Percentiles rank a stretch among this genome's conserved stretches.
phyloP scores from a whole-genome alignment of 2,329 filamentous ascomycete species.

The Emergomyces pasteurianus region DNA sequence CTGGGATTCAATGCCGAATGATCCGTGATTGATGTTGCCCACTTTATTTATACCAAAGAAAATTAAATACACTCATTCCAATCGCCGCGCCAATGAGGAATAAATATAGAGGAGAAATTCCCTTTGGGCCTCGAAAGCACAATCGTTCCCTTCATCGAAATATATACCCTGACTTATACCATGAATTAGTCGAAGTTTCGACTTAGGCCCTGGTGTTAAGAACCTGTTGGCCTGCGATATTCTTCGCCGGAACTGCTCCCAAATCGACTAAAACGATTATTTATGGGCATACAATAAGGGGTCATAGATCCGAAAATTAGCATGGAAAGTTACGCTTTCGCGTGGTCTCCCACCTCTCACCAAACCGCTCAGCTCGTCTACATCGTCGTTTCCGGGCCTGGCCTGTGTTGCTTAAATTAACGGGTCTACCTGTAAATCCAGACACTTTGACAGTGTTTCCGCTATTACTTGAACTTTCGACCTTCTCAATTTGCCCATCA shows the following conservation, averaged over 20 bases:
- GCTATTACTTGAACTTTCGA: background rate
- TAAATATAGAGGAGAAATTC: background rate
- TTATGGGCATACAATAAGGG: no score
- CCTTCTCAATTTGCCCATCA: background rate
- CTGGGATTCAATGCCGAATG: constrained; percentile 1
- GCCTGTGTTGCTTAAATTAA: background rate
- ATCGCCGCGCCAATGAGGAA: background rate
- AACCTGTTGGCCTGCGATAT: background rate
- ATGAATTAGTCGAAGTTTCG: background rate
- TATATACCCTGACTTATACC: background rate
- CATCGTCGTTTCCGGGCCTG: background rate
- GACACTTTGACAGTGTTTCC: background rate
- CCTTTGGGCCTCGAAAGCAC: background rate
- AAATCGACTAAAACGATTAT: background rate
- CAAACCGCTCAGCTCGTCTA: background rate
- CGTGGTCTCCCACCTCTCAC: background rate
- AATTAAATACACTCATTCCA: background rate
- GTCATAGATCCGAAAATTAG: background rate
- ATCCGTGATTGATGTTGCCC: background rate
- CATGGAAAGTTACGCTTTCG: background rate
- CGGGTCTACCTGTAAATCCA: background rate
- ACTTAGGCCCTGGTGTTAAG: background rate
- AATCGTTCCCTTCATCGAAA: background rate
- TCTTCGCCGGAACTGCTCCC: background rate
- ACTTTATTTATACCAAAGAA: background rate